Conservation (phyloP, 1,139 yeast genomes). For the Candida pseudoviswanathii region DNA sequence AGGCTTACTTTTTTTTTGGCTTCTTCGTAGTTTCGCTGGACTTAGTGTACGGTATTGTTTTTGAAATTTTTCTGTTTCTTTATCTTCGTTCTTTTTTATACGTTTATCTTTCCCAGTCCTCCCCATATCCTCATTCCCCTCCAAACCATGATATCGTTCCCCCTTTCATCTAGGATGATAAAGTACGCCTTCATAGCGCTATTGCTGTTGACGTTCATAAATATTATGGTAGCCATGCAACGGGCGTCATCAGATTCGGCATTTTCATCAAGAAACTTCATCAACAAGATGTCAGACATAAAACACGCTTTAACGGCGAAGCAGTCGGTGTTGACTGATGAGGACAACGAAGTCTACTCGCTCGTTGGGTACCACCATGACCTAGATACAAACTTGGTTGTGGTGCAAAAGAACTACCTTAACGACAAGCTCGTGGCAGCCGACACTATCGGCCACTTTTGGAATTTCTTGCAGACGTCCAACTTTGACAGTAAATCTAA, state of each 20-base stretch:
- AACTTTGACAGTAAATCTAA: conserved; percentile 16
- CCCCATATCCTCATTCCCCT: background rate
- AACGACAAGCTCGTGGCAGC: conserved; percentile 10
- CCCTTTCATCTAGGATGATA: background rate
- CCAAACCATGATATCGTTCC: background rate
- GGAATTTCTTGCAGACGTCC: conserved; percentile 17
- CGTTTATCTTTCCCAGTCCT: background rate
- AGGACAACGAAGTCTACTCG: conserved; percentile 13
- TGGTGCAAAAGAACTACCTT: conserved; percentile 18
- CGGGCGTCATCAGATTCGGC: conserved; percentile 3
- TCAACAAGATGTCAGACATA: conserved; percentile 8
- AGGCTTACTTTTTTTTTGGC: too few relatives aligned
- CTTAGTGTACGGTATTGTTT: too few relatives aligned
- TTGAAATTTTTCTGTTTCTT: background rate
- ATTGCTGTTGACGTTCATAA: conserved; percentile 10
- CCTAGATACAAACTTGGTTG: conserved; percentile 18
- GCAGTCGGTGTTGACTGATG: conserved; percentile 6
- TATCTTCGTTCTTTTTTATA: background rate
- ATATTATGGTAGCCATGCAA: conserved; percentile 11
- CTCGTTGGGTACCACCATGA: conserved; percentile 21
- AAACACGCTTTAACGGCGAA: conserved; percentile 1
- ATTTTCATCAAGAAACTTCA: conserved; percentile 4
- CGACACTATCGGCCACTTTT: conserved; percentile 17
- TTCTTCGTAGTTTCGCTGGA: too few relatives aligned
- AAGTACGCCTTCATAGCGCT: conserved; percentile 5